Percentiles rank a stretch among this genome's conserved stretches.
Evolutionary conservation across 306 rosid species (phyloP).

Genomic region (Carpinus fangiana): DNA sequence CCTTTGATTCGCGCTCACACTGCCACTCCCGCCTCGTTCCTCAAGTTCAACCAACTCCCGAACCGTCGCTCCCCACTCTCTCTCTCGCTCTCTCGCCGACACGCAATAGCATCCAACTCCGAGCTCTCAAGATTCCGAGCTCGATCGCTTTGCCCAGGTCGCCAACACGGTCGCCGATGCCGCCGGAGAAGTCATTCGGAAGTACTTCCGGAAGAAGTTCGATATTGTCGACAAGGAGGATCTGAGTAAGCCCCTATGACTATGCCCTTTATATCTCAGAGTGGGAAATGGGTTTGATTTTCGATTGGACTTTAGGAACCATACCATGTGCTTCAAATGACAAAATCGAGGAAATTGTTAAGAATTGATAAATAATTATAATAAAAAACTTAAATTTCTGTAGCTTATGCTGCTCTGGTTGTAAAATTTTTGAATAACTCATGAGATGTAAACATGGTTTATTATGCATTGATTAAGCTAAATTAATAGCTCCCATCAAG

Average conservation of each 20-base stretch:
- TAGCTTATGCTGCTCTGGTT: neutral
- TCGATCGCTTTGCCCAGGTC: conserved; percentile 50
- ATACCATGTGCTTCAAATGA: neutral
- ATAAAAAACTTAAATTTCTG: neutral
- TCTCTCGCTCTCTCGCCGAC: neutral
- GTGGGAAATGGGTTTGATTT: neutral
- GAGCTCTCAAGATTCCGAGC: conserved; percentile 26
- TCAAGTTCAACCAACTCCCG: neutral
- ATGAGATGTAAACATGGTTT: neutral
- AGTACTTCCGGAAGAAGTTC: conserved; percentile 72
- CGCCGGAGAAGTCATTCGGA: conserved; percentile 70
- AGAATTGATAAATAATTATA: neutral
- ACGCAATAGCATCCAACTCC: conserved; percentile 36
- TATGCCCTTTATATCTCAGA: neutral
- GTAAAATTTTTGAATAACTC: neutral
- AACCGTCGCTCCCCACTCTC: conserved; percentile 6
- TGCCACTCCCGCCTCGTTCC: neutral
- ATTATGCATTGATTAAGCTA: neutral
- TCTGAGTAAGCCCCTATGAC: conserved; percentile 39
- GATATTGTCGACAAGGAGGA: conserved; percentile 75
- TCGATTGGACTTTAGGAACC: neutral
- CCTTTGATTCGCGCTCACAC: conserved; percentile 16
- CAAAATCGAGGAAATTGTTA: neutral
- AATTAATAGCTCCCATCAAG: neutral
- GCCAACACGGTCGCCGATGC: conserved; percentile 81